Base-by-base conservation (phyloP, 257 asterid species). In the Solanum chiquidenum region DNA sequence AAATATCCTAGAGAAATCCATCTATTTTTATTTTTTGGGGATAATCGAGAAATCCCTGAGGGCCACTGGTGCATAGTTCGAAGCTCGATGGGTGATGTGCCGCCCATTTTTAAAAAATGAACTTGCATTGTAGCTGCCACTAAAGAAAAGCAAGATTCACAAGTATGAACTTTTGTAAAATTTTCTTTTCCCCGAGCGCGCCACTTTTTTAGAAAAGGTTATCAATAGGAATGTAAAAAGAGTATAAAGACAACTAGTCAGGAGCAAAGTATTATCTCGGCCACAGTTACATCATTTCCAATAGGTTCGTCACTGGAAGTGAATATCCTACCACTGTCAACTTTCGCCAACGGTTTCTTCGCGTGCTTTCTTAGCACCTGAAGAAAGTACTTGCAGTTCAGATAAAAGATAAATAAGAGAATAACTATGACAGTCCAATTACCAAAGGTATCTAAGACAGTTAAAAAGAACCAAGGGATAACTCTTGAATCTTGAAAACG, bases 261-360 rank as follows among this genome's bases (percentile, higher is more conserved):
- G 85, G 29, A 20, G 60, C 18, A 75, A 88, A 87, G 62, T 21
- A 88, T 60, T 89, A 96, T 98, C 99, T 94, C 97, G 14, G 95
- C 89, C 86, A 94, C 73, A 84, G 95, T 91, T 92, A 95, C 98
- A 84, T 94, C 97, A 90, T 95, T 96, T 37, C 95, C 93, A 87
- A 95, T 96, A 10, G 98, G 98, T 52, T 91, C 93, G 82, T 94
- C 97, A 42, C 94, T 71, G 29, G 33, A 80, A 80, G 42, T 49
- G 60, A 49, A 42, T 1, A 42, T 80, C 29, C 85, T 46, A 86
- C 92, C 98, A 42, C 77, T 90, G 87, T 93, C 95, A 69, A 91
- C 98, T 87, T 92, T 46, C 11, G 6, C 5, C 85, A 80, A 80
- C 0, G 69, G 42, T 46, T 80, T 93, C 88, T 92, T 87, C 83